Base-by-base conservation (phyloP, 2,329 filamentous ascomycete genomes). In the Xylariomycetidae sp. region DNA sequence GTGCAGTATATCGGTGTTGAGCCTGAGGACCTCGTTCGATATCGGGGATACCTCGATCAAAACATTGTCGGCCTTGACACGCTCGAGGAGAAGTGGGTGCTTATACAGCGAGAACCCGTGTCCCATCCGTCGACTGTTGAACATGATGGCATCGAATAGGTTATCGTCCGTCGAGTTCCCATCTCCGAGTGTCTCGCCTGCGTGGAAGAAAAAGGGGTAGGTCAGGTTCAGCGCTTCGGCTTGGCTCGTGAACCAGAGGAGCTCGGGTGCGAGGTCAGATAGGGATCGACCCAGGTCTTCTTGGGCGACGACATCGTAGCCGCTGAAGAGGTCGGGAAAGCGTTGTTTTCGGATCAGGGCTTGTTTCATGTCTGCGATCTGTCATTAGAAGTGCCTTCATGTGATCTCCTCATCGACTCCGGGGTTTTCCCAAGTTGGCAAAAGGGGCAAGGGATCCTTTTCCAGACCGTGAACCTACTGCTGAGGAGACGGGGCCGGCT, bases 201-300 rank as follows among this genome's bases (percentile, higher is more conserved):
- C 80, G 49, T 85, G 80, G 61, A 85, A 83, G 60, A 81, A 80
- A 63, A 84, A 83, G 0, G 80, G 80, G n/a, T 84, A 33, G 7
- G 33, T 33, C 16, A 84, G 66, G 6, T 67, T 69, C 41, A 72
- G 67, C 49, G 78, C 66, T 1, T 64, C 64, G 45, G 79, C 83
- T 25, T 64, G 60, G 45, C 80, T 80, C 42, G 72, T 70, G 63
- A 85, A 84, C 75, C 76, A 82, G 51, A 84, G 80, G 2, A 84
- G 57, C 36, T 82, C 64, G 0, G 79, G 78, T 0, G 75, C 64
- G n/a, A 82, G 64, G 39, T 82, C 74, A 10, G 66, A 61, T 19
- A 84, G 66, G 0, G 77, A 62, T 15, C 77, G 65, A 3, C 78
- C 79, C 1, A 66, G 51, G 41, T 81, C 76, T 63, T 84, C 80